Evolutionary conservation across 805 yeast species (phyloP).

Genomic region (Kodamaea jinghongensis): DNA sequence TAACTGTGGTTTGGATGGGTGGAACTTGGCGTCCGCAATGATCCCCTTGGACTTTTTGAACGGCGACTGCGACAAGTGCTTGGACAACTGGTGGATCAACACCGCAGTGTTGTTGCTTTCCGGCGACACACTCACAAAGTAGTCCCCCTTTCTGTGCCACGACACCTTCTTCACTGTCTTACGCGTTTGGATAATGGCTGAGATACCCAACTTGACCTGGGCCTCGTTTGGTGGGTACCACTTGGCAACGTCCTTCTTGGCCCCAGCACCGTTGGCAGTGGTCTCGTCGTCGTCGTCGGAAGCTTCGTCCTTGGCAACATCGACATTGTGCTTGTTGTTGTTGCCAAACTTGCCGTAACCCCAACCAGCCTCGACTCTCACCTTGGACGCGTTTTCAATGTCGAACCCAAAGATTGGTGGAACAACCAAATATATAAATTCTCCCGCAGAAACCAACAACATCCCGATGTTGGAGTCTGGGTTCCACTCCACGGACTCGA

Average conservation of each 20-base stretch:
- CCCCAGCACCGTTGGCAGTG: slow-evolving; percentile 10
- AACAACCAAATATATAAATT: slow-evolving; percentile 68
- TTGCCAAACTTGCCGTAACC: slow-evolving; percentile 72
- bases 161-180: slow-evolving; percentile 73
- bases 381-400: slow-evolving; percentile 75
- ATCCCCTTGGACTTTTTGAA: slow-evolving; percentile 91
- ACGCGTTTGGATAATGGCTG: slow-evolving; percentile 65
- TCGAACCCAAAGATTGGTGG: slow-evolving; percentile 93
- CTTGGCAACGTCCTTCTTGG: slow-evolving; percentile 58
- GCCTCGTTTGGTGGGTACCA: slow-evolving; percentile 79
- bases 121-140: slow-evolving; percentile 95
- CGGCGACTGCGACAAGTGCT: slow-evolving; percentile 94
- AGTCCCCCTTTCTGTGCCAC: slow-evolving; percentile 98
- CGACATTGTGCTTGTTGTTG: slow-evolving; percentile 42
- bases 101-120: slow-evolving; percentile 86
- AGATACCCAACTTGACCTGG: slow-evolving; percentile 61
- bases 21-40: slow-evolving; percentile 94
- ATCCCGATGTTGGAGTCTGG: slow-evolving; percentile 75
- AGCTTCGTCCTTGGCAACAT: slow-evolving; percentile 41
- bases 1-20: slow-evolving; percentile 91
- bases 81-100: slow-evolving; percentile 89
- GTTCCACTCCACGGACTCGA: slow-evolving; percentile 86
- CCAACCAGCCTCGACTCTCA: slow-evolving; percentile 85
- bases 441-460: slow-evolving; percentile 82
- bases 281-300: slow-evolving; percentile 23